Conservation (phyloP, 2,329 filamentous ascomycete genomes). For the Ilyonectria robusta region DNA sequence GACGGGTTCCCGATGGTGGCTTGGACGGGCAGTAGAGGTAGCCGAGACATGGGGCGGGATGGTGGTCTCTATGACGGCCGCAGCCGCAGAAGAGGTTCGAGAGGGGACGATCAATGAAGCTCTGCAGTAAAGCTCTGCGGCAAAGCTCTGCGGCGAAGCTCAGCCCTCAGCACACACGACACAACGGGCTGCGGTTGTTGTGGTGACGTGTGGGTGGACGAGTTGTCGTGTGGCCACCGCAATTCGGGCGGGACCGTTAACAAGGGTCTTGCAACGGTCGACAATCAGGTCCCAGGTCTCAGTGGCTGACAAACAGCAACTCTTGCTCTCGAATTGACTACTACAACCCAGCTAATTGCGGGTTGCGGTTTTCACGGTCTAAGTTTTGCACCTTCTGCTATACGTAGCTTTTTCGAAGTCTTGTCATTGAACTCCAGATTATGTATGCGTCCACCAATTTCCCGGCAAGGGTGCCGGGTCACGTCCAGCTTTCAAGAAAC, state of each 20-base stretch:
- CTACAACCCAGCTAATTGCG: conserved; percentile 8
- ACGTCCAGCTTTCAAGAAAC: conserved; percentile 6
- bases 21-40: conserved; percentile 22
- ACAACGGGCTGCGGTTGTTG: conserved; percentile 10
- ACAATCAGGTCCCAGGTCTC: conserved; percentile 14
- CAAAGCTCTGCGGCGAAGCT: background rate
- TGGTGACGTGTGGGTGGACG: conserved; percentile 25
- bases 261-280: conserved; percentile 36
- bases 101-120: conserved; percentile 1
- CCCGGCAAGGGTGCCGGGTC: conserved; percentile 1
- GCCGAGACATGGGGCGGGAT: conserved; percentile 33
- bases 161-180: background rate
- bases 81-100: conserved; percentile 16
- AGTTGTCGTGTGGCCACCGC: conserved; percentile 30
- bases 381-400: background rate
- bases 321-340: conserved; percentile 1
- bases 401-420: conserved; percentile 5
- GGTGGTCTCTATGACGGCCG: conserved; percentile 13
- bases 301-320: conserved; percentile 22
- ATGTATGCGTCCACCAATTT: background rate
- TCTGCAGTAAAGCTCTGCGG: conserved; percentile 4
- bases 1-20: conserved; percentile 29
- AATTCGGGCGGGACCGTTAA: conserved; percentile 27
- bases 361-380: background rate
- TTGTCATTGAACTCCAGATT: conserved; percentile 5